These are phyloP conservation scores for Gracilaria gracilis DNA, from an alignment of 23 red algal genomes.

Conservation along the genomic window DNA sequence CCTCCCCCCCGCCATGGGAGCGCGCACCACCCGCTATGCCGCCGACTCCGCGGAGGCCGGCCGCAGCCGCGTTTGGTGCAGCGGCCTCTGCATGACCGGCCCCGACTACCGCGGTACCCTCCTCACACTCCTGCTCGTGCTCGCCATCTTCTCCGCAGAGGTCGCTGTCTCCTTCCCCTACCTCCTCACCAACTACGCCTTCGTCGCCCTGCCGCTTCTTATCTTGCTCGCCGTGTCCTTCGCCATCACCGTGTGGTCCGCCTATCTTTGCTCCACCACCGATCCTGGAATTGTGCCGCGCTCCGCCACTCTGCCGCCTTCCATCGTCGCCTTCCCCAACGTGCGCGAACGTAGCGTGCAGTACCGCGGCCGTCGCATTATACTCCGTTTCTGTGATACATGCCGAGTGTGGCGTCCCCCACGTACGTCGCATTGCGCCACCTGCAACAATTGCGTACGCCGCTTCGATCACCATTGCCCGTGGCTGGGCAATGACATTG, in stretches of 20 bases:
- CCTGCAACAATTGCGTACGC: conserved; percentile 97
- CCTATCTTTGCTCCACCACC: conserved; percentile 78
- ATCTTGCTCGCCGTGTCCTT: conserved; percentile 62
- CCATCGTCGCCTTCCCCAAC: conserved; percentile 63
- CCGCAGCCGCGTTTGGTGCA: conserved; percentile 70
- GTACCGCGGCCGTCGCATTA: conserved; percentile 61
- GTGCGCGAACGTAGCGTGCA: conserved; percentile 62
- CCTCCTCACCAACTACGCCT: conserved; percentile 48
- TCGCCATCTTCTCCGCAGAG: conserved; percentile 53
- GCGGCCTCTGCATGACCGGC: conserved; percentile 68
- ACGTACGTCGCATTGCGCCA: conserved; percentile 85
- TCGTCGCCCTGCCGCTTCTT: conserved; percentile 68
- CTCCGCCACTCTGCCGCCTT: conserved; percentile 37
- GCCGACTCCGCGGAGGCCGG: conserved; percentile 45
- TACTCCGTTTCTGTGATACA: conserved; percentile 92
- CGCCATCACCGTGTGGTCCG: conserved; percentile 65
- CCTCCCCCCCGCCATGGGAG: conserved; percentile 56
- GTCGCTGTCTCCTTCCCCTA: conserved; percentile 77
- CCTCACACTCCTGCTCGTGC: conserved; percentile 40
- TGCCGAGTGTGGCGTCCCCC: conserved; percentile 95
- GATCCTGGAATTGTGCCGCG: conserved; percentile 98
- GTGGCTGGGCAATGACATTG: conserved; percentile 89
- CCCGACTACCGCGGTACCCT: conserved; percentile 73
- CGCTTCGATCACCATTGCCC: conserved; percentile 99
- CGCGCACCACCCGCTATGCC: conserved; percentile 63